These are phyloP conservation scores for Coniochaeta sp. DNA, from an alignment of 2,329 filamentous ascomycete genomes.

Conservation along the genomic window DNA sequence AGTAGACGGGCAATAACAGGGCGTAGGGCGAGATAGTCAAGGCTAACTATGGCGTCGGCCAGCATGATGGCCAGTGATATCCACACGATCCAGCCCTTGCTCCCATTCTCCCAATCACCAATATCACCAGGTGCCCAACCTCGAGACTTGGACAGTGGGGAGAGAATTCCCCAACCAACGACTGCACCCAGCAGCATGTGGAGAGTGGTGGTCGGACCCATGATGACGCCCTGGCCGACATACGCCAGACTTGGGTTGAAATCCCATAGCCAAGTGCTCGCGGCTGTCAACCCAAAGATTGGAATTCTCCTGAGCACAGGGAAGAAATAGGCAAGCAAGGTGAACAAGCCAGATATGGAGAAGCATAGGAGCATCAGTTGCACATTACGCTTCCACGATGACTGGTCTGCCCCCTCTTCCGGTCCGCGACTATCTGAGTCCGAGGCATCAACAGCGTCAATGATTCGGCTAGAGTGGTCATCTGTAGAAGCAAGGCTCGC, in stretches of 20 bases:
- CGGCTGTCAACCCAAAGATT: slow-evolving; percentile 69
- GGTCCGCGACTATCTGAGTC: slow-evolving; percentile 16
- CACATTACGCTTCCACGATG: slow-evolving; percentile 38
- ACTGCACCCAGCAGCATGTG: slow-evolving; percentile 92
- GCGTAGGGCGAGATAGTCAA: slow-evolving; percentile 68
- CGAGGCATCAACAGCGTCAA: slow-evolving; percentile 16
- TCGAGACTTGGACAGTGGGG: slow-evolving; percentile 74
- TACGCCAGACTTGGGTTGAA: slow-evolving; percentile 97
- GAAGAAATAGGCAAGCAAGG: slow-evolving; percentile 82
- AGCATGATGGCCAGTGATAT: slow-evolving; percentile 94
- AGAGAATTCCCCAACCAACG: slow-evolving; percentile 84
- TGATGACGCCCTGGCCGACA: slow-evolving; percentile 95
- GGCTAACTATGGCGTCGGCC: slow-evolving; percentile 81
- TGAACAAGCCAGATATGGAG: slow-evolving; percentile 56
- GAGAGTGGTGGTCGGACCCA: slow-evolving; percentile 90
- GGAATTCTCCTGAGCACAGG: slow-evolving; percentile 81
- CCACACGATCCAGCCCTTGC: slow-evolving; percentile 99
- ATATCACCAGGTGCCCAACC: slow-evolving; percentile 89
- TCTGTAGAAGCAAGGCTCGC: slow-evolving; percentile 30
- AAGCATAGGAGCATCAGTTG: slow-evolving; percentile 51
- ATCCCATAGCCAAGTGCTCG: slow-evolving; percentile 84
- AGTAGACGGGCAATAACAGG: slow-evolving; percentile 6
- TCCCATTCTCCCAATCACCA: slow-evolving; percentile 82
- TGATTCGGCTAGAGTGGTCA: slow-evolving; percentile 6
- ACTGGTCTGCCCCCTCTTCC: slow-evolving; percentile 11